Percentiles rank a stretch among this genome's conserved stretches.
phyloP scores from a whole-genome alignment of 805 yeast species.

The Candida endomychidarum region DNA sequence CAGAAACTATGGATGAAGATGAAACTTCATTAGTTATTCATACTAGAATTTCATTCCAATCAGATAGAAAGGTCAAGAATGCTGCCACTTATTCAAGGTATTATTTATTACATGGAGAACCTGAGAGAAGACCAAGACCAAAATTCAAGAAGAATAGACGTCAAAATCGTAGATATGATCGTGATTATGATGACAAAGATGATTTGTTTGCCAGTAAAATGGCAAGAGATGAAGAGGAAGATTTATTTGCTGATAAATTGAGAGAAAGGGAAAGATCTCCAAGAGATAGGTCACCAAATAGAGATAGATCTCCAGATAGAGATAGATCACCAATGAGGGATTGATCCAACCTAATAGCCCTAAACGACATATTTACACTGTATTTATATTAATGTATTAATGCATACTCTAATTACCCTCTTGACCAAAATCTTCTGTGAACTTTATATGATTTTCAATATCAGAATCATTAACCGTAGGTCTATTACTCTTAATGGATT shows the following conservation, averaged over 20 bases:
- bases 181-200: slow-evolving; percentile 16
- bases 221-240: slow-evolving; percentile 26
- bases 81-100: slow-evolving; percentile 61
- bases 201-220: slow-evolving; percentile 37
- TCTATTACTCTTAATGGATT: slow-evolving; percentile 85
- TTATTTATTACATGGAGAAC: slow-evolving; percentile 71
- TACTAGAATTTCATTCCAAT: slow-evolving; percentile 50
- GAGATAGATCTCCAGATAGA: slow-evolving; percentile 13
- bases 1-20: slow-evolving; percentile 36
- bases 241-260: slow-evolving; percentile 35
- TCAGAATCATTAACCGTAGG: slow-evolving; percentile 93
- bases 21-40: slow-evolving; percentile 36
- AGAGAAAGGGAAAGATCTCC: slow-evolving; percentile 22
- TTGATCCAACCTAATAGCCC: background rate
- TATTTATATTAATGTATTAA: slow-evolving; percentile 4
- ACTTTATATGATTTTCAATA: slow-evolving; percentile 76
- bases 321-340: slow-evolving; percentile 21
- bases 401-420: slow-evolving; percentile 71
- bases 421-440: slow-evolving; percentile 94
- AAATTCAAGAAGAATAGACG: slow-evolving; percentile 5
- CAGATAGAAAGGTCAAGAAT: slow-evolving; percentile 57
- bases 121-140: slow-evolving; percentile 43
- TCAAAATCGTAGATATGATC: slow-evolving; percentile 8
- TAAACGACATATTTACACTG: too few relatives aligned
- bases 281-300: slow-evolving; percentile 8